Evolutionary conservation across 1,284 basidiomycete species (phyloP).

Genomic region (Papiliotrema terrestris): DNA sequence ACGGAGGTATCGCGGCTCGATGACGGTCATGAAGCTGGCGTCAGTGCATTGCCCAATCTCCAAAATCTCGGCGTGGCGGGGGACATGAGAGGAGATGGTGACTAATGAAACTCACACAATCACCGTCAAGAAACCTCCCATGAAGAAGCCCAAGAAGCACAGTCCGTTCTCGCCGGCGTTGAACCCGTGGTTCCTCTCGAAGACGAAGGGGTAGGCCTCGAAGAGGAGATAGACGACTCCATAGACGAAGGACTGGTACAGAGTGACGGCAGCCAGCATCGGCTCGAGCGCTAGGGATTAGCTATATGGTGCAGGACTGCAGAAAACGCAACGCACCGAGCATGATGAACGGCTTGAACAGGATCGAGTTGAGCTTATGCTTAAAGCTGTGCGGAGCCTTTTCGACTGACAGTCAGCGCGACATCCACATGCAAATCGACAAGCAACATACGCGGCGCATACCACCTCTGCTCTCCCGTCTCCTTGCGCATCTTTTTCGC

Average conservation of each 20-base stretch:
- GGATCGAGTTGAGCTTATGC: slow-evolving; percentile 51
- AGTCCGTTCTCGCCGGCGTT: slow-evolving; percentile 52
- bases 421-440: background rate
- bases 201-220: slow-evolving; percentile 52
- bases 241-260: slow-evolving; percentile 58
- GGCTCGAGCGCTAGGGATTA: slow-evolving; percentile 58
- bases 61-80: too few species aligned
- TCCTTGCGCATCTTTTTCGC: slow-evolving; percentile 55
- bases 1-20: slow-evolving; percentile 33
- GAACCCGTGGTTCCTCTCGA: slow-evolving; percentile 51
- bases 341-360: slow-evolving; percentile 62
- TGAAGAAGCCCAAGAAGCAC: slow-evolving; percentile 53
- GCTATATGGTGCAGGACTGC: background rate
- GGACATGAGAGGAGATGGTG: too few species aligned
- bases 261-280: slow-evolving; percentile 66
- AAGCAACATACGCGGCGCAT: slow-evolving; percentile 48
- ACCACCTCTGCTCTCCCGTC: slow-evolving; percentile 65
- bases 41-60: background rate
- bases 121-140: slow-evolving; percentile 44
- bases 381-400: slow-evolving; percentile 20
- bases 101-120: slow-evolving; percentile 20
- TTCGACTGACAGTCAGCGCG: slow-evolving; percentile 22
- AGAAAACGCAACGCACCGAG: slow-evolving; percentile 45
- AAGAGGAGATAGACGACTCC: slow-evolving; percentile 45
- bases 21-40: slow-evolving; percentile 24